A percentile compares a stretch with the other conserved stretches of the same genome.
These are phyloP conservation scores for Trametes cinnabarina DNA, from an alignment of 768 basidiomycete species.

Conservation along the genomic window DNA sequence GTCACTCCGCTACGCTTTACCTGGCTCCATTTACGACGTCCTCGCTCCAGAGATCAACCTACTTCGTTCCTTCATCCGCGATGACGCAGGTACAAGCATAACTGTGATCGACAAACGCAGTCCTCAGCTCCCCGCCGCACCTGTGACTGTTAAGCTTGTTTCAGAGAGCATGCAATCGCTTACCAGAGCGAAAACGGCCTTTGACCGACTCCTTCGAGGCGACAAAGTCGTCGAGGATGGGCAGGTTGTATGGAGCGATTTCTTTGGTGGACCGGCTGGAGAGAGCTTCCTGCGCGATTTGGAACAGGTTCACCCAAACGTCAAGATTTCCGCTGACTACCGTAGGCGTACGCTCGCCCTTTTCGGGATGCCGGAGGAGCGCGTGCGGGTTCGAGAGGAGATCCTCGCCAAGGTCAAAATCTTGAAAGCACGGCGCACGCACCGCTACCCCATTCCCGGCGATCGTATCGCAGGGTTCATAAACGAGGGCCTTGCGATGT, in stretches of 20 bases:
- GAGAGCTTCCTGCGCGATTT: conserved; percentile 44
- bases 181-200: conserved; percentile 53
- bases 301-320: conserved; percentile 35
- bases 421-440: conserved; percentile 42
- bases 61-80: conserved; percentile 39
- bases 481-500: conserved; percentile 41
- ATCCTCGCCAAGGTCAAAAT: conserved; percentile 49
- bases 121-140: not conserved
- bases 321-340: conserved; percentile 44
- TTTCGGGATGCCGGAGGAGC: conserved; percentile 46
- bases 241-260: conserved; percentile 63
- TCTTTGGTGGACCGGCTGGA: conserved; percentile 48
- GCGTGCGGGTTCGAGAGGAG: conserved; percentile 39
- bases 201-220: conserved; percentile 62
- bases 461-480: conserved; percentile 46
- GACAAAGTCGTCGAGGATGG: conserved; percentile 54
- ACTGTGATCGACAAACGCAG: conserved; percentile 18
- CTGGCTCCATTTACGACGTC: conserved; percentile 36
- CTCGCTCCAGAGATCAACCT: conserved; percentile 45
- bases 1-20: conserved; percentile 47
- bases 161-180: conserved; percentile 51
- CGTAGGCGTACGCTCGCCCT: conserved; percentile 48
- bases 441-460: conserved; percentile 46
- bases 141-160: conserved; percentile 45
- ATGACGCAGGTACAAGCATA: conserved; percentile 32